Evolutionary conservation across 2,329 filamentous ascomycete genomes (phyloP).

Genomic region (Trematosphaeria pertusa): DNA sequence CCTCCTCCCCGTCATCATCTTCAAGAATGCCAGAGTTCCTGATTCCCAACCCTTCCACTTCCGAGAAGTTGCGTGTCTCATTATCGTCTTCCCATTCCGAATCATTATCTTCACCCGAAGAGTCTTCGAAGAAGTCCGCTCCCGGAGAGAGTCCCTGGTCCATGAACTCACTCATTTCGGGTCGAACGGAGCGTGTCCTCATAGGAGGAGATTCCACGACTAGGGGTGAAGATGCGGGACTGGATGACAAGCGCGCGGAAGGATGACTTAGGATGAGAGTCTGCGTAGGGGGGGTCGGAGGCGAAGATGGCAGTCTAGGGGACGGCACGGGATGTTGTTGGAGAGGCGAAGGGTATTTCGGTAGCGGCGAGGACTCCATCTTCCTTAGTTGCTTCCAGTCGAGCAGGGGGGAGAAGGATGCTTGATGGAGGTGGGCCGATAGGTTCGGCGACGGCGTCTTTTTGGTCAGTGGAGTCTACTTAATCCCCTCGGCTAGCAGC

Average conservation of each 20-base stretch:
- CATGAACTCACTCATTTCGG: slow-evolving; percentile 33
- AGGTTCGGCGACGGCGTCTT: too few species aligned
- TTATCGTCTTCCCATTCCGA: slow-evolving; percentile 33
- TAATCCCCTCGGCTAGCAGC: not conserved
- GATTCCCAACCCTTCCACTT: slow-evolving; percentile 8
- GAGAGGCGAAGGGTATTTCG: slow-evolving; percentile 6
- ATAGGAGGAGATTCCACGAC: slow-evolving; percentile 29
- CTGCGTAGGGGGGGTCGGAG: slow-evolving; percentile 20
- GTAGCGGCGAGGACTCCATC: slow-evolving; percentile 7
- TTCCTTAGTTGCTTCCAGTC: too few species aligned
- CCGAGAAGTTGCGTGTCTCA: slow-evolving; percentile 13
- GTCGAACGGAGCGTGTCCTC: slow-evolving; percentile 30
- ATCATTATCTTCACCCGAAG: slow-evolving; percentile 16
- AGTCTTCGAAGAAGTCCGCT: slow-evolving; percentile 40
- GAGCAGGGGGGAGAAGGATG: too few species aligned
- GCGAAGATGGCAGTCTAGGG: slow-evolving; percentile 13
- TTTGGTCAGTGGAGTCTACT: too few species aligned
- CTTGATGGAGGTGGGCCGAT: too few species aligned
- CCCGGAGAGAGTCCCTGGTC: slow-evolving; percentile 24
- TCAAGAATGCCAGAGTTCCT: not conserved
- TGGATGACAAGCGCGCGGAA: slow-evolving; percentile 35
- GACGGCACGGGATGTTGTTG: slow-evolving; percentile 18
- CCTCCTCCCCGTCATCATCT: slow-evolving; percentile 12
- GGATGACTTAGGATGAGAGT: slow-evolving; percentile 33
- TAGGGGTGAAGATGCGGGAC: slow-evolving; percentile 36